These are phyloP conservation scores for Pestalotiopsis sp. DNA, from an alignment of 2,329 filamentous ascomycete species.

Conservation along the genomic window DNA sequence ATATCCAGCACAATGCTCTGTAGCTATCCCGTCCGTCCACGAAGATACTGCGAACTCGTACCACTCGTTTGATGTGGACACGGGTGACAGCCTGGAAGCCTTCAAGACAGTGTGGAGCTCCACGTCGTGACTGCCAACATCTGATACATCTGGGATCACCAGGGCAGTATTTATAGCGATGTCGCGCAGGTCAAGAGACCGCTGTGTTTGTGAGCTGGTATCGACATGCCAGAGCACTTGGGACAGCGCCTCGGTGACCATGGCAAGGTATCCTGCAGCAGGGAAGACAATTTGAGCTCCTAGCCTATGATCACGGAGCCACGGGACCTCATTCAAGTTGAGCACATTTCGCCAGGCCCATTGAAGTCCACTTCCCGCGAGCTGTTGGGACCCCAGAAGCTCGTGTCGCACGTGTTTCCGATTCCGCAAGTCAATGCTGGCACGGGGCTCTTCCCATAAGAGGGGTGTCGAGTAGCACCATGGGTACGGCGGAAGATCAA, in stretches of 20 bases:
- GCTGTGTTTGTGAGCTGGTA: not conserved
- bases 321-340: constrained; percentile 38
- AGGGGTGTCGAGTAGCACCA: constrained; percentile 44
- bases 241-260: constrained; percentile 37
- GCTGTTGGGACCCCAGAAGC: constrained; percentile 36
- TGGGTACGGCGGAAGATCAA: constrained; percentile 46
- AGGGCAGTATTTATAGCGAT: not conserved
- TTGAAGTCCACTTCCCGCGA: constrained; percentile 30
- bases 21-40: constrained; percentile 9
- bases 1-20: constrained; percentile 20
- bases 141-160: not conserved
- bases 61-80: constrained; percentile 12
- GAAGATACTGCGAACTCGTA: constrained; percentile 23
- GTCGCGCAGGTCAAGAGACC: not conserved
- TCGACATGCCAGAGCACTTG: no score
- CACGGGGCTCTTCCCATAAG: constrained; percentile 41
- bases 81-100: constrained; percentile 5
- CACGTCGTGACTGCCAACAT: not conserved
- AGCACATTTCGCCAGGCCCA: constrained; percentile 39
- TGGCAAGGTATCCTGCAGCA: constrained; percentile 39
- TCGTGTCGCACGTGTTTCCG: constrained; percentile 39
- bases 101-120: constrained; percentile 19
- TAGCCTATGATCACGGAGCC: constrained; percentile 52
- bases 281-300: constrained; percentile 51
- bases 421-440: constrained; percentile 36